Base-by-base conservation (phyloP, 192 early-diverging fungal genomes). In the Glomus cerebriforme region DNA sequence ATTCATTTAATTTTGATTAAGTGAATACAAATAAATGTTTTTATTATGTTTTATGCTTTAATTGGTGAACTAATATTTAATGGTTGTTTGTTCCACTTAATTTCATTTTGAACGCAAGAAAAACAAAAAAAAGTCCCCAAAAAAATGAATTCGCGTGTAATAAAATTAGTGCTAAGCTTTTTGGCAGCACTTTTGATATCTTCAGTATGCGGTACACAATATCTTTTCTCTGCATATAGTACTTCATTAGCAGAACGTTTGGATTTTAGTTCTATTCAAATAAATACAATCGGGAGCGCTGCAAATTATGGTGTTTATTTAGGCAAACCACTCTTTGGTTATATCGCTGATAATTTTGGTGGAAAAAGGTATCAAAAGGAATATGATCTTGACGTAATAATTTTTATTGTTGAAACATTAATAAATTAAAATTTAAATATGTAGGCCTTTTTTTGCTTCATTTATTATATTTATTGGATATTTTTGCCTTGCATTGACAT, bases 231-330 rank as follows among this genome's bases (percentile, higher is more conserved):
- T 32, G 86, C 88, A 7, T 93, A 93, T 80, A 85, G 88, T 31
- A 83, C 86, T 39, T 80, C 84, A 47, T 86, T 90, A 64, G 81
- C 83, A 68, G 79, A 84, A 63, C 78, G 82, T 4, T 85, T 91
- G 10, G 82, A 85, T 22, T 91, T 89, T 71, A 87, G 83, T 29
- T 89, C 90, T 43, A 86, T 88, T 31, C 82, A 91, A 77, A 87
- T 87, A 24, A 92, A 90, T 81, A 64, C 87, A 22, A 86, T 93
- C 0, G 92, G 91, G 8, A 89, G 86, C 31, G 73, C 83, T 15
- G 91, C 90, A 62, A 90, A 91, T 78, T 91, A 90, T 66, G 92
- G 90, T 8, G 84, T 90, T 79, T 93, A 91, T 82, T 84, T 93
- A 67, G 83, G 82, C 0, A 91, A 86, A 13, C 91, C 91, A 10